A percentile compares a stretch with the other conserved stretches of the same genome.
Conservation (phyloP, 176 grass and related monocot species). For the Oryza coarctata region DNA sequence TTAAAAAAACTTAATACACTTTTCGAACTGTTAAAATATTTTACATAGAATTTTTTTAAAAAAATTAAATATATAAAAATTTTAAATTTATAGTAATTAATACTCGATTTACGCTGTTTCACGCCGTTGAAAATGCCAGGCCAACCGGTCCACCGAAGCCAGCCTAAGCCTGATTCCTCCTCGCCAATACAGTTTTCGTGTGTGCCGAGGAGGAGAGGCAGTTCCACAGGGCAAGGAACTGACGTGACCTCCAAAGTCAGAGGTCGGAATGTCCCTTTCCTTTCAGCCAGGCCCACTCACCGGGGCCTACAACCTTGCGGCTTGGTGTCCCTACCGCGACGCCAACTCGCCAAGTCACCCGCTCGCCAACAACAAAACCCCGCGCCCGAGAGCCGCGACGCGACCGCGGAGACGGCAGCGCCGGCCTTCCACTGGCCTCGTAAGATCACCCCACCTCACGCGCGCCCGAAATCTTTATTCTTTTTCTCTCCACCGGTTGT, state of each 20-base stretch:
- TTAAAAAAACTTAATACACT: no score
- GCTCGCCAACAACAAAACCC: background rate
- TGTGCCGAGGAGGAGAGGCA: background rate
- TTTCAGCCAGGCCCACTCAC: background rate
- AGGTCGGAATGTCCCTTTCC: background rate
- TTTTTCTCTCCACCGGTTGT: background rate
- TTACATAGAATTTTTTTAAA: no score
- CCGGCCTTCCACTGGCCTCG: slow-evolving; percentile 34
- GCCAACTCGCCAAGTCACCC: background rate
- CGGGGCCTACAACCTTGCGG: background rate
- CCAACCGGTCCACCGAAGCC: no score
- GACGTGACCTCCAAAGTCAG: slow-evolving; percentile 40
- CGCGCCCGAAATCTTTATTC: slow-evolving; percentile 25
- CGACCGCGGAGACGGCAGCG: slow-evolving; percentile 8
- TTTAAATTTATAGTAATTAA: no score
- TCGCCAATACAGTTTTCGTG: slow-evolving; percentile 3
- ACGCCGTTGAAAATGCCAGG: no score
- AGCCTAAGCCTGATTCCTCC: no score
- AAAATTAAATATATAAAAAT: no score
- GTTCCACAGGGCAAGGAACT: slow-evolving; percentile 27
- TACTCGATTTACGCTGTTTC: no score
- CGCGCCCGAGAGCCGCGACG: background rate
- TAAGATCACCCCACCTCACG: slow-evolving; percentile 15
- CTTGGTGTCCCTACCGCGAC: background rate
- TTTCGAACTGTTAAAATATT: no score